Conservation (phyloP, 225 moss, liverwort and hornwort genomes). For the Ulota crispa region DNA sequence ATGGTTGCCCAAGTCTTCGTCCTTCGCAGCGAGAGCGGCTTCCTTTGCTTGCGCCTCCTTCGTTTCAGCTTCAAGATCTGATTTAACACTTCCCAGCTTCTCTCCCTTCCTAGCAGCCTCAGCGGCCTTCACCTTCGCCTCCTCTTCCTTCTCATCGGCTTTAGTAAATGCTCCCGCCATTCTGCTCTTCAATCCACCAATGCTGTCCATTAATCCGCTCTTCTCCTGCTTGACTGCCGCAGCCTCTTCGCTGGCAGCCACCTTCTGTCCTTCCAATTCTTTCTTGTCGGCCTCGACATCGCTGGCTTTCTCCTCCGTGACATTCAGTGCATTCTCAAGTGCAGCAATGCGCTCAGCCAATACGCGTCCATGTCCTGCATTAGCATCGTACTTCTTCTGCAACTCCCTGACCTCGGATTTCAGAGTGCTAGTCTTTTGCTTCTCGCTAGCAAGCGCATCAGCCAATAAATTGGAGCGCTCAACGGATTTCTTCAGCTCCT, state of each 20-base stretch:
- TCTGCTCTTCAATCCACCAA: slow-evolving; percentile 40
- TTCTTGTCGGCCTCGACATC: slow-evolving; percentile 32
- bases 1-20: slow-evolving; percentile 28
- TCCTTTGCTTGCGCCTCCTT: slow-evolving; percentile 37
- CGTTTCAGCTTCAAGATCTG: slow-evolving; percentile 10
- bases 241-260: slow-evolving; percentile 32
- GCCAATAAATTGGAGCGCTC: slow-evolving; percentile 45
- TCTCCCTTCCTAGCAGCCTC: slow-evolving; percentile 30
- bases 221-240: slow-evolving; percentile 42
- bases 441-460: slow-evolving; percentile 48
- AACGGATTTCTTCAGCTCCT: slow-evolving; percentile 42
- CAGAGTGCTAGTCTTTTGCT: slow-evolving; percentile 32
- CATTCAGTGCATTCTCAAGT: slow-evolving; percentile 30
- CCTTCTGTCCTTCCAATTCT: slow-evolving; percentile 30
- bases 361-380: slow-evolving; percentile 54
- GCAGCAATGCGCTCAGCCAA: slow-evolving; percentile 56
- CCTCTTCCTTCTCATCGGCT: slow-evolving; percentile 39
- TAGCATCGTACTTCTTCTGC: slow-evolving; percentile 46
- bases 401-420: slow-evolving; percentile 35
- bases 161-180: slow-evolving; percentile 47
- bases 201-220: slow-evolving; percentile 37
- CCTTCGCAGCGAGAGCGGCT: slow-evolving; percentile 38
- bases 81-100: slow-evolving; percentile 18
- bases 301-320: slow-evolving; percentile 31
- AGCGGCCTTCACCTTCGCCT: slow-evolving; percentile 28